Percentiles rank a stretch among this genome's conserved stretches.
Evolutionary conservation across 768 basidiomycete genomes (phyloP).

Genomic region (Pulveroboletus sp.): DNA sequence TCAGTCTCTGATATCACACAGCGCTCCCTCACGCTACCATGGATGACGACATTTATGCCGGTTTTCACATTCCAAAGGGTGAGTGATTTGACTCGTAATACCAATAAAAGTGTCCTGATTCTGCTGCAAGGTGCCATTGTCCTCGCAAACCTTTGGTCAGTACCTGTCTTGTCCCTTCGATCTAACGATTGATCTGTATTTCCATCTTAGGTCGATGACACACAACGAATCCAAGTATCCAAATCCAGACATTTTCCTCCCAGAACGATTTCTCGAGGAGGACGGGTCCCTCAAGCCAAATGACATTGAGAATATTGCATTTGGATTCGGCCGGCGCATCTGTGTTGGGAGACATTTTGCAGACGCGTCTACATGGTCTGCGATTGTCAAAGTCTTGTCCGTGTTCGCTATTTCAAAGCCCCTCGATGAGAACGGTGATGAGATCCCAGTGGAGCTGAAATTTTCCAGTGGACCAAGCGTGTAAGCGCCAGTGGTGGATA

Average conservation of each 20-base stretch:
- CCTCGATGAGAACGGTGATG: constrained; percentile 5
- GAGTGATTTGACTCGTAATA: not conserved
- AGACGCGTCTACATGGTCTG: constrained; percentile 9
- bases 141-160: constrained; percentile 1
- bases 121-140: not conserved
- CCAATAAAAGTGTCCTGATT: not conserved
- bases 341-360: constrained; percentile 22
- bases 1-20: not conserved
- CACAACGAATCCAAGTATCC: constrained; percentile 29
- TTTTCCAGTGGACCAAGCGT: not conserved
- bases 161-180: too few relatives aligned
- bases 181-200: not conserved
- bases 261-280: constrained; percentile 36
- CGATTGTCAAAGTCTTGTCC: constrained; percentile 5
- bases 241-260: constrained; percentile 32
- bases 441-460: constrained; percentile 1
- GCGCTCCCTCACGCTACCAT: constrained; percentile 28
- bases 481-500: not conserved
- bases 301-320: not conserved
- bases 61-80: constrained; percentile 47
- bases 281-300: constrained; percentile 8
- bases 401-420: constrained; percentile 3
- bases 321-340: constrained; percentile 20
- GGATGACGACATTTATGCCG: constrained; percentile 38
- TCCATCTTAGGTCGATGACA: constrained; percentile 6